These are phyloP conservation scores for Carex parvula DNA, from an alignment of 176 grass and related monocot genomes.

Conservation along the genomic window DNA sequence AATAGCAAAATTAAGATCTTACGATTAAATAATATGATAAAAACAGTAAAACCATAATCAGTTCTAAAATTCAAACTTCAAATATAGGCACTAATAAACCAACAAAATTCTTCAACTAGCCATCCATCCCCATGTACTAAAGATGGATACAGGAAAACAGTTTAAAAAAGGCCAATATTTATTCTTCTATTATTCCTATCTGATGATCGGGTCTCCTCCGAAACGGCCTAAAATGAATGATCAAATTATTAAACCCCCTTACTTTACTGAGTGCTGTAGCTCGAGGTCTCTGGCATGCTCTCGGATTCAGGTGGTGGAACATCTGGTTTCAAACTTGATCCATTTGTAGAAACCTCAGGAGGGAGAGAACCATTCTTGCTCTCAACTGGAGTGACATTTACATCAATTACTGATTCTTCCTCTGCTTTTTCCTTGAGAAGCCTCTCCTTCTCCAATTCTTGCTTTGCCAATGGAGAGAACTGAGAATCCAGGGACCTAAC, in stretches of 20 bases:
- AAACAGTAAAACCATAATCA: not conserved
- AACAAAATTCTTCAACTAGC: constrained; percentile 20
- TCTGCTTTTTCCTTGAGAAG: constrained; percentile 44
- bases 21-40: not conserved
- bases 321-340: constrained; percentile 23
- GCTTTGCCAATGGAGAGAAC: constrained; percentile 86
- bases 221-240: constrained; percentile 17
- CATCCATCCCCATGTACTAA: not conserved
- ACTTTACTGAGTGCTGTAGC: constrained; percentile 42
- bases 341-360: constrained; percentile 37
- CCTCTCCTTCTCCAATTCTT: constrained; percentile 75
- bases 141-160: constrained; percentile 7
- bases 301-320: constrained; percentile 42
- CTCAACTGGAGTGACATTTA: constrained; percentile 35
- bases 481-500: constrained; percentile 80
- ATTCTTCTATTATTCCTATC: constrained; percentile 32
- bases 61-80: constrained; percentile 26
- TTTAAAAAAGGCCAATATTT: constrained; percentile 22
- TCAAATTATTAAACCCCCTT: not conserved
- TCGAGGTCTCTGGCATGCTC: constrained; percentile 46
- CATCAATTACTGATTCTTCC: constrained; percentile 38
- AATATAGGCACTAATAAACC: constrained; percentile 21
- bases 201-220: not conserved
- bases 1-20: not conserved
- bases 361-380: constrained; percentile 36